Conservation (phyloP, 441 rosid species). For the Iberis amara region DNA sequence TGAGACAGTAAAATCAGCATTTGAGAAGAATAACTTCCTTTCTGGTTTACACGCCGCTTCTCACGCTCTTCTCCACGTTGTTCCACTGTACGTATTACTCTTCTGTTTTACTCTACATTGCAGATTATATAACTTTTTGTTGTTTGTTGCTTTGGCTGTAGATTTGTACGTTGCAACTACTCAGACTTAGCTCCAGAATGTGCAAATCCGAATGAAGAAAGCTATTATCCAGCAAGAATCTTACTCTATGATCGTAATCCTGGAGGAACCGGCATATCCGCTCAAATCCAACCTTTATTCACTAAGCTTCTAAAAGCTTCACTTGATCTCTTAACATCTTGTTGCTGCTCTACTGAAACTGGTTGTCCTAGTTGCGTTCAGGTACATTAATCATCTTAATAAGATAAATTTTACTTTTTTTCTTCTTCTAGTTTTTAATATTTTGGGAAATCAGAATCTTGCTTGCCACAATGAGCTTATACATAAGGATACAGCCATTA, state of each 20-base stretch:
- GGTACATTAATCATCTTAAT: slow-evolving; percentile 30
- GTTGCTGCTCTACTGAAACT: slow-evolving; percentile 51
- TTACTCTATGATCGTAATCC: slow-evolving; percentile 85
- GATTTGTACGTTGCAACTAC: slow-evolving; percentile 70
- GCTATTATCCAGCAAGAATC: slow-evolving; percentile 65
- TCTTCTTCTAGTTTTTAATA: neutral
- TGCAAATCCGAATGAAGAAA: slow-evolving; percentile 55
- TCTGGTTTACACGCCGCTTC: slow-evolving; percentile 91
- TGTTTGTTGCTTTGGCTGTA: slow-evolving; percentile 18
- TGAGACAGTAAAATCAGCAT: slow-evolving; percentile 43
- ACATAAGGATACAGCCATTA: slow-evolving; percentile 73
- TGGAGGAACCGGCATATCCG: slow-evolving; percentile 86
- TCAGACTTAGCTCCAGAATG: slow-evolving; percentile 97
- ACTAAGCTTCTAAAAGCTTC: slow-evolving; percentile 61
- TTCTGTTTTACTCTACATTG: neutral
- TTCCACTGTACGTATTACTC: slow-evolving; percentile 53
- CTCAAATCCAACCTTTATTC: slow-evolving; percentile 74
- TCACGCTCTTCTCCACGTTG: slow-evolving; percentile 81
- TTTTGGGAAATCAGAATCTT: slow-evolving; percentile 40
- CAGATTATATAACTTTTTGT: neutral
- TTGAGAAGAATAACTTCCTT: slow-evolving; percentile 37
- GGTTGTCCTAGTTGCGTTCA: slow-evolving; percentile 90
- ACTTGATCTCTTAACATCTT: slow-evolving; percentile 61
- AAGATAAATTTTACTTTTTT: neutral
- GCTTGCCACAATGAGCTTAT: slow-evolving; percentile 74